These are phyloP conservation scores for Ophiocordyceps robertsii DNA, from an alignment of 2,329 filamentous ascomycete genomes.

Conservation along the genomic window DNA sequence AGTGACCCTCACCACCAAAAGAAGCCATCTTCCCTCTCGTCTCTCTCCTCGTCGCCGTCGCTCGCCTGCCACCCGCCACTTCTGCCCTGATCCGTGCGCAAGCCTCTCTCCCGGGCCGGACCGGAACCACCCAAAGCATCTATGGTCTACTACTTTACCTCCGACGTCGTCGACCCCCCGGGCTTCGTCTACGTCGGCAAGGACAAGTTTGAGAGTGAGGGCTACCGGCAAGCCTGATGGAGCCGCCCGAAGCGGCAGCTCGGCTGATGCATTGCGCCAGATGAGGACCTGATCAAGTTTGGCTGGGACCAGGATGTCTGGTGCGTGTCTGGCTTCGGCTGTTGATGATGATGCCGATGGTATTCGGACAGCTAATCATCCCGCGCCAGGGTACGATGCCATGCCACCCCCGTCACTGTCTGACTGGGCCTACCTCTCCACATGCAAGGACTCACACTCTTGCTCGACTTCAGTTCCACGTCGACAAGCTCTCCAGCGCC, in stretches of 20 bases:
- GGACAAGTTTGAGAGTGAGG: slow-evolving; percentile 94
- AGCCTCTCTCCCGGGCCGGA: background rate
- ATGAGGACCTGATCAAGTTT: slow-evolving; percentile 91
- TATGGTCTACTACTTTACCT: slow-evolving; percentile 97
- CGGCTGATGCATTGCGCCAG: slow-evolving; percentile 28
- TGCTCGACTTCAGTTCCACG: slow-evolving; percentile 61
- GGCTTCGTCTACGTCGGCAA: slow-evolving; percentile 95
- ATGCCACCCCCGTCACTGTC: no score
- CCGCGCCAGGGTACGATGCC: slow-evolving; percentile 13
- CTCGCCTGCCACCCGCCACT: no score
- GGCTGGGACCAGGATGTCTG: slow-evolving; percentile 95
- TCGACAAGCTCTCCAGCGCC: slow-evolving; percentile 90
- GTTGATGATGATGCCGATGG: no score
- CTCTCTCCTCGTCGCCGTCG: no score
- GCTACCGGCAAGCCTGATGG: background rate
- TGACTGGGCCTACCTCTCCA: background rate
- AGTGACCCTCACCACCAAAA: no score
- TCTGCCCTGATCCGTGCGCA: background rate
- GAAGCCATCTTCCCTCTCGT: no score
- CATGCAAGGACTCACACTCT: background rate
- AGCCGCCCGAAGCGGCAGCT: no score
- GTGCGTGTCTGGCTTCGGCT: slow-evolving; percentile 28
- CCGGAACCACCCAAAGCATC: background rate
- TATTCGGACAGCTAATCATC: background rate
- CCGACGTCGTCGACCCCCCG: slow-evolving; percentile 65